phyloP scores from a whole-genome alignment of 495 filamentous ascomycete species.

The Hapsidospora chrysogenum region DNA sequence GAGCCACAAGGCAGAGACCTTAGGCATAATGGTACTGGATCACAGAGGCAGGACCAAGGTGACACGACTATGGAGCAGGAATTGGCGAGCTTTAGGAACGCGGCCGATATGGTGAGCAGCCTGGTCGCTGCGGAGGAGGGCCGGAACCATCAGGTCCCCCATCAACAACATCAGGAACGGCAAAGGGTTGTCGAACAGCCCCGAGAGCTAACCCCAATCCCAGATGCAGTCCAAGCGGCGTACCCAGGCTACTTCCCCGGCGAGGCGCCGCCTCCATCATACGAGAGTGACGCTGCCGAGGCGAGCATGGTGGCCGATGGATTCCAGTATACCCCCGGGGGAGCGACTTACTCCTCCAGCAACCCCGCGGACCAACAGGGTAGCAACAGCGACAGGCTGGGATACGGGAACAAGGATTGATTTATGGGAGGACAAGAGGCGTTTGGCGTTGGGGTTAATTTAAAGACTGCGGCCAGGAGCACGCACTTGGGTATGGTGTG shows the following conservation, averaged over 20 bases:
- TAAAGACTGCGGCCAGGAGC: too few relatives aligned
- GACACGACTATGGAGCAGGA: slow-evolving; percentile 22
- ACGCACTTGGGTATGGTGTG: too few relatives aligned
- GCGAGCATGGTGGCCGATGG: slow-evolving; percentile 16
- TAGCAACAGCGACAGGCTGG: not conserved
- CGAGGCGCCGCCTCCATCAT: slow-evolving; percentile 4
- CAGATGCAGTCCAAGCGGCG: too few relatives aligned
- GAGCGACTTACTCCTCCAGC: not conserved
- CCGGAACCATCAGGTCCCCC: too few relatives aligned
- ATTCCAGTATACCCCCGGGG: slow-evolving; percentile 15
- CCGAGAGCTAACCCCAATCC: too few relatives aligned
- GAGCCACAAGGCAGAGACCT: slow-evolving; percentile 6
- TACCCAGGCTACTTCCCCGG: not conserved
- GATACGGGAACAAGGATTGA: not conserved
- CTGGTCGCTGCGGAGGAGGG: slow-evolving; percentile 25
- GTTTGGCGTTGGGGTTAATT: not conserved
- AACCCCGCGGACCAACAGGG: too few relatives aligned
- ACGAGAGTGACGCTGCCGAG: slow-evolving; percentile 10
- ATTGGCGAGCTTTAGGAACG: slow-evolving; percentile 26
- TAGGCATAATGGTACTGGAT: slow-evolving; percentile 7
- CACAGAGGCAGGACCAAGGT: slow-evolving; percentile 11
- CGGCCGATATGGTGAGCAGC: slow-evolving; percentile 21
- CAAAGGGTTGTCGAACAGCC: too few relatives aligned
- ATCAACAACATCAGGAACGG: too few relatives aligned
- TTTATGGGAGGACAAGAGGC: not conserved